Evolutionary conservation across 306 rosid genomes (phyloP).

Genomic region (Senna tora): DNA sequence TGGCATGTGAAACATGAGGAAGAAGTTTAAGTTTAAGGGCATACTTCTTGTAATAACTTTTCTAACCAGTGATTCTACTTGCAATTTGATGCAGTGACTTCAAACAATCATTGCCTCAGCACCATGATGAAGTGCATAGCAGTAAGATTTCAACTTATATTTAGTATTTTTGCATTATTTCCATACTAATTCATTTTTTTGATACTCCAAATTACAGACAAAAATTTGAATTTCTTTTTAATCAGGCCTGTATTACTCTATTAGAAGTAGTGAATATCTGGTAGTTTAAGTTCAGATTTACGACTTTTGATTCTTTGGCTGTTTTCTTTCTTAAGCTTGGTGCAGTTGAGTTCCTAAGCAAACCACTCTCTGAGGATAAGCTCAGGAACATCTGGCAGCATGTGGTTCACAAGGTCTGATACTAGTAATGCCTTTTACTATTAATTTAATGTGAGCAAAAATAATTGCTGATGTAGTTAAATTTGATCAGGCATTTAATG

Average conservation of each 20-base stretch:
- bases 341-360: conserved; percentile 84
- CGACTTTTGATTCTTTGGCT: conserved; percentile 32
- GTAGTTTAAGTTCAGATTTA: conserved; percentile 22
- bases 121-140: conserved; percentile 98
- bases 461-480: conserved; percentile 45
- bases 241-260: neutral
- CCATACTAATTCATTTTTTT: neutral
- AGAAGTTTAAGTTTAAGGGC: neutral
- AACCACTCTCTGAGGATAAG: conserved; percentile 93
- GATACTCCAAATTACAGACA: conserved; percentile 19
- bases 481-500: conserved; percentile 83
- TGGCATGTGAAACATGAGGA: neutral
- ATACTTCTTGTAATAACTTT: neutral
- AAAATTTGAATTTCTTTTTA: conserved; percentile 5
- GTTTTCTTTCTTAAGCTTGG: conserved; percentile 71
- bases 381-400: conserved; percentile 98
- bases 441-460: conserved; percentile 16
- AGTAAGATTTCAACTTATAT: conserved; percentile 56
- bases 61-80: conserved; percentile 34
- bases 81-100: conserved; percentile 68
- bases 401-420: conserved; percentile 94
- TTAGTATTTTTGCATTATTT: neutral
- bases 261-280: conserved; percentile 1
- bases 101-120: conserved; percentile 72
- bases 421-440: conserved; percentile 15